Base-by-base conservation (phyloP, 2,329 filamentous ascomycete genomes). In the Paraconiothyrium sp. region DNA sequence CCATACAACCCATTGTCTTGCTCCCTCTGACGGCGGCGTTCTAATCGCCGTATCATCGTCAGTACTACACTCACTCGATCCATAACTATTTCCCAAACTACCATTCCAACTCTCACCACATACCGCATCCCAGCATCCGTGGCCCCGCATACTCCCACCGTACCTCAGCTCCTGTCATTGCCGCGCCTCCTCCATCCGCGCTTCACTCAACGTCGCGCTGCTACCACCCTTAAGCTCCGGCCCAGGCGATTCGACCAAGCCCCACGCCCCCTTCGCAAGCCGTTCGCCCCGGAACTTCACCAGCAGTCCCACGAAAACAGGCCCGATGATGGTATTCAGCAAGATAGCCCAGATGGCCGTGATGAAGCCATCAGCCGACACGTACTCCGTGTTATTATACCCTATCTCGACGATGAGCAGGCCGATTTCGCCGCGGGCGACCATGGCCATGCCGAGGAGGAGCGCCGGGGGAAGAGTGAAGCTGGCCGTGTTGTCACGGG, bases 351-450 rank as follows among this genome's bases (percentile, higher is more conserved):
- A 72, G 14, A 73, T 67, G 3, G 67, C 67, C 13, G 68, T 72
- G 47, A 72, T 61, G 34, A 72, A 73, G 0, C 66, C 69, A 20
- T 65, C 63, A 7, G 67, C 59, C 20, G 63, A 67, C 1, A 71
- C 70, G 50, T 75, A 73, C 5, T 63, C 57, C 1, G 70, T 73
- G 24, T 69, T 71, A 59, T 71, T 74, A 47, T 73, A 74, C 0
- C 66, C 72, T 27, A 75, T 72, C 49, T 73, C 65, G 9, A 73
- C 69, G 22, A 74, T 72, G 13, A 75, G 60, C 10, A 74, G 60
- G 16, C 72, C 70, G 34, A 76, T 75, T 24, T 76, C 71, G 24
- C 70, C 72, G 34, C 71, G 65, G 32, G 71, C 70, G 8, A 76
- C 68, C 72, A 67, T 63, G 8, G 72, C 69, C 57, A 67, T 68